Percentiles rank a stretch among this genome's conserved stretches.
Conservation (phyloP, 1,284 basidiomycete genomes). For the Leucoagaricus sp. region DNA sequence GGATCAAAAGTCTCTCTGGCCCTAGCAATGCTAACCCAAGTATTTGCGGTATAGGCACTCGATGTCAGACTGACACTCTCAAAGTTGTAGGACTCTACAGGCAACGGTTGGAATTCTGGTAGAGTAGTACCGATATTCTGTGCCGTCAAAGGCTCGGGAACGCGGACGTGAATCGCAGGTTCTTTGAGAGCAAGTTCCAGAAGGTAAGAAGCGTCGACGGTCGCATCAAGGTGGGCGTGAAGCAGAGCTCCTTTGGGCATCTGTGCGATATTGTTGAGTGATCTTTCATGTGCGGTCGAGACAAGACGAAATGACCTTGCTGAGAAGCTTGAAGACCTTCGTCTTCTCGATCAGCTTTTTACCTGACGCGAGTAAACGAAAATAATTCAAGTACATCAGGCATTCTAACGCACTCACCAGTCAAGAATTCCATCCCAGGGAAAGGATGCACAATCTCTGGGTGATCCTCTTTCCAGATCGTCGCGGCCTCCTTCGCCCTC, state of each 20-base stretch:
- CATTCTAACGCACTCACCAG: conserved; percentile 39
- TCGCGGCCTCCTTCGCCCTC: conserved; percentile 51
- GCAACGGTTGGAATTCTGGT: conserved; percentile 53
- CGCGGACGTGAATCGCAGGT: conserved; percentile 58
- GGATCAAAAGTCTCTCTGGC: conserved; percentile 55
- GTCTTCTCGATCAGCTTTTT: conserved; percentile 59
- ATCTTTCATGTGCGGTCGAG: neutral
- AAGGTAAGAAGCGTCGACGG: conserved; percentile 55
- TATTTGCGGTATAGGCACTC: neutral
- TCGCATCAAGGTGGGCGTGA: conserved; percentile 72
- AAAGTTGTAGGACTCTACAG: conserved; percentile 21
- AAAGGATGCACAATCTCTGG: conserved; percentile 60
- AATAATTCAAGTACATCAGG: neutral
- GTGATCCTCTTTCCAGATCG: conserved; percentile 59
- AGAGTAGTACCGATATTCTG: conserved; percentile 40
- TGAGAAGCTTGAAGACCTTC: conserved; percentile 57
- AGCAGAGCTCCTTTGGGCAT: conserved; percentile 79
- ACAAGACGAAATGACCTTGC: conserved; percentile 41
- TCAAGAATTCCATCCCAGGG: conserved; percentile 78
- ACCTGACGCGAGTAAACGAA: conserved; percentile 34
- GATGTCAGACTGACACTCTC: neutral
- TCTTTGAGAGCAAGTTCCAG: conserved; percentile 56
- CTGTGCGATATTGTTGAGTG: conserved; percentile 31
- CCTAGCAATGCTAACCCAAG: conserved; percentile 54
- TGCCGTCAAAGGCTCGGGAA: conserved; percentile 36